Percentiles rank a stretch among this genome's conserved stretches.
Conservation (phyloP, 2,329 filamentous ascomycete species). For the Gaeumannomyces sp. region DNA sequence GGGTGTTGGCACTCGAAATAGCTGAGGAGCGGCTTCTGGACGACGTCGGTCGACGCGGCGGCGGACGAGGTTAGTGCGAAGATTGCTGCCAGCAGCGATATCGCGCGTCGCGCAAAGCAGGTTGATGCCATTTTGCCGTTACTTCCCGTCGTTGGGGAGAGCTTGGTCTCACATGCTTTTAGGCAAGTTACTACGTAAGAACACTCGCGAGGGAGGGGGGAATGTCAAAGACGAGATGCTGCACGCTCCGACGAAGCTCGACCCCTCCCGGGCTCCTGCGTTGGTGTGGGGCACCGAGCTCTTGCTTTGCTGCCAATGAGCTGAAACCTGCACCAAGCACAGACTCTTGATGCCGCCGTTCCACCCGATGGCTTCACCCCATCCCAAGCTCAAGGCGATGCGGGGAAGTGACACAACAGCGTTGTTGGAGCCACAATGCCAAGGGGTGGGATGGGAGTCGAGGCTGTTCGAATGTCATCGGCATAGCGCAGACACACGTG, state of each 20-base stretch:
- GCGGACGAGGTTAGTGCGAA: not conserved
- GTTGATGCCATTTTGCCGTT: not conserved
- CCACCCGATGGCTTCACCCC: not conserved
- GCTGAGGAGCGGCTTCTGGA: constrained; percentile 7
- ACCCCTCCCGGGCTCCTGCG: not conserved
- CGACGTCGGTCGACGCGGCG: not conserved
- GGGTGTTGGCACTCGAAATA: constrained; percentile 14
- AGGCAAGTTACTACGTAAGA: no score
- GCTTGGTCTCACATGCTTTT: not conserved
- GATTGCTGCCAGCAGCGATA: constrained; percentile 9
- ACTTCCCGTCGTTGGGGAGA: not conserved
- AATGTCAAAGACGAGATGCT: not conserved
- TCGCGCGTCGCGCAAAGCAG: not conserved
- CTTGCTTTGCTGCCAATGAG: not conserved
- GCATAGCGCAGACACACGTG: not conserved
- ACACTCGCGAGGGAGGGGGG: no score
- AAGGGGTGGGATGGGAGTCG: not conserved
- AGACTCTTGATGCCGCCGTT: not conserved
- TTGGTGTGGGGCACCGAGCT: no score
- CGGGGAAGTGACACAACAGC: not conserved
- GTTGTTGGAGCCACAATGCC: not conserved
- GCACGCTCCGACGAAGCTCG: not conserved
- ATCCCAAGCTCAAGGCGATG: not conserved
- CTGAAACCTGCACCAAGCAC: no score
- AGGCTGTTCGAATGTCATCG: not conserved